Base-by-base conservation (phyloP, 371 early-diverging fungal species). In the Chytridiales sp. region DNA sequence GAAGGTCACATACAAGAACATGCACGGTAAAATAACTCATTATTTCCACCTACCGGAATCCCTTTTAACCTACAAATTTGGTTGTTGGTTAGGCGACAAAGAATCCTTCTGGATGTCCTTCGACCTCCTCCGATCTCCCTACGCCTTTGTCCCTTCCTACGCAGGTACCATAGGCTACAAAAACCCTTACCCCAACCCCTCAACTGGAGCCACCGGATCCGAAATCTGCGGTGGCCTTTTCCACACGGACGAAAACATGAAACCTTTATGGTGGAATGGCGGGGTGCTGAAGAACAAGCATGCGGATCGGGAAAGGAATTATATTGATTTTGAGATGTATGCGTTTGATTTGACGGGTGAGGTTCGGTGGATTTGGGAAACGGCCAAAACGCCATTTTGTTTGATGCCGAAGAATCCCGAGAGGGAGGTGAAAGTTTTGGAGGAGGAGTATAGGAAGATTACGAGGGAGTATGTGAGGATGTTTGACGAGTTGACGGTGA, bases 21-120 rank as follows among this genome's bases (percentile, higher is more conserved):
- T 72, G 11, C 54, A 72, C 46, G 75, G 75, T 66, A 60, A 61
- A 55, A n/a, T n/a, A n/a, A n/a, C n/a, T n/a, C n/a, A n/a, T n/a
- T n/a, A n/a, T n/a, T n/a, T n/a, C n/a, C n/a, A n/a, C n/a, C n/a
- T n/a, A n/a, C n/a, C n/a, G n/a, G n/a, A n/a, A n/a, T n/a, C n/a
- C n/a, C n/a, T 41, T 42, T 54, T 5, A 54, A 54, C 42, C 11
- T 13, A 50, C 24, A 31, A 50, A 24, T 15, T 19, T 11, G 11
- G 1, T 22, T 40, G 50, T 54, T 57, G 31, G 11, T 43, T 29
- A 69, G 69, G 69, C 29, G 73, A 73, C 61, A 73, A 73, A 51
- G 73, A 73, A 44, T 67, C 68, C 31, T 73, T 67, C 51, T 73
- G 69, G 70, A 47, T 69, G n/a, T 47, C 54, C 22, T 52, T 38